phyloP scores from a whole-genome alignment of 2,329 filamentous ascomycete genomes.

The Cladosporium halotolerans region DNA sequence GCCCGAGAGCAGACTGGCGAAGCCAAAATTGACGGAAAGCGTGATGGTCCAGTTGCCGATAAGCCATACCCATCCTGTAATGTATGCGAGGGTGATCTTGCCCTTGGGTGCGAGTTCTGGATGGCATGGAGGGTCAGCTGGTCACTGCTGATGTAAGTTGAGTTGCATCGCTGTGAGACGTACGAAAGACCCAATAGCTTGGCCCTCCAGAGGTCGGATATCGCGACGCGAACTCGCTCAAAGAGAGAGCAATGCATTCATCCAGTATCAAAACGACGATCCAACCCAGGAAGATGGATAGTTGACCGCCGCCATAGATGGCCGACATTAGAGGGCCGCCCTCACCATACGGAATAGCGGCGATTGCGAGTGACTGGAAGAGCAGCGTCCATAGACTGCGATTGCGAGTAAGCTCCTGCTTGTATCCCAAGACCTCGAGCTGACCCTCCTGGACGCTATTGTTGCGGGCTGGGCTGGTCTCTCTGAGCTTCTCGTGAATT shows the following conservation, averaged over 20 bases:
- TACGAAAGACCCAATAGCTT: slow-evolving; percentile 64
- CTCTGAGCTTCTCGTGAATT: not conserved
- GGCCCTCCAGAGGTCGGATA: slow-evolving; percentile 73
- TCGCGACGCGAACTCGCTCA: slow-evolving; percentile 67
- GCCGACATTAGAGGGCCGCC: slow-evolving; percentile 49
- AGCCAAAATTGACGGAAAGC: slow-evolving; percentile 68
- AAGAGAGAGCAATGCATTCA: slow-evolving; percentile 61
- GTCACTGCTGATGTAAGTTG: not conserved
- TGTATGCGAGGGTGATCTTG: slow-evolving; percentile 53
- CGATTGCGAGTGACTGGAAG: slow-evolving; percentile 56
- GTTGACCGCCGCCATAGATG: slow-evolving; percentile 59
- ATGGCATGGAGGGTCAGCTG: not conserved
- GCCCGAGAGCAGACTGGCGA: slow-evolving; percentile 43
- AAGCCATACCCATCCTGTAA: slow-evolving; percentile 68
- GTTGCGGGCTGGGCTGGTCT: slow-evolving; percentile 3
- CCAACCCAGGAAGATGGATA: slow-evolving; percentile 68
- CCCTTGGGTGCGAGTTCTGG: slow-evolving; percentile 50
- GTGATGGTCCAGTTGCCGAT: slow-evolving; percentile 78
- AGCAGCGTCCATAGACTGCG: slow-evolving; percentile 55
- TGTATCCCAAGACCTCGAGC: slow-evolving; percentile 50
- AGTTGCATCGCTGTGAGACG: not conserved
- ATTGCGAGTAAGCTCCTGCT: slow-evolving; percentile 51
- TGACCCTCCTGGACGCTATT: slow-evolving; percentile 24
- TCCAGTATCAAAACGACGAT: slow-evolving; percentile 60
- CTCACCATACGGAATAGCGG: slow-evolving; percentile 53